Evolutionary conservation across 805 yeast genomes (phyloP), one percentile per base, ranked within the genome.

Genomic region (Kodamaea jinghongensis): DNA sequence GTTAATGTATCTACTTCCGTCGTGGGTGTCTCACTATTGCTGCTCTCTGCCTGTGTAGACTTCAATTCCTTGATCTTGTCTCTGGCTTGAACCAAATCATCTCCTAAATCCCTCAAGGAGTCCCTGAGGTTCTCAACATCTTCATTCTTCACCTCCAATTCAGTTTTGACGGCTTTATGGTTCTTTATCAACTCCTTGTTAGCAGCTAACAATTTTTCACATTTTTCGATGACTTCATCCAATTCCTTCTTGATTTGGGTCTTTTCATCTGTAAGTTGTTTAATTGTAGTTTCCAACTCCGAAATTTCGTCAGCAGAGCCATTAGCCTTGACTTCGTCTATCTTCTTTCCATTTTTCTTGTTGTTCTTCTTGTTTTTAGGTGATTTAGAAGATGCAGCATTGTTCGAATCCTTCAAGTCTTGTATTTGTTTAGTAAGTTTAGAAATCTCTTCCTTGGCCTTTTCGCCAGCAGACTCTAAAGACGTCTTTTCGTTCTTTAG

Each of bases 71-170:
- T 81, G 14, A 81, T 37, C 39, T 76, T 63, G 33, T 83, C 87
- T 47, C 75, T 78, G 0, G 88, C 78, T 4, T 76, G 73, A 1
- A 89, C 95, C 6, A 89, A 67, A 36, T 87, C 95, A 51, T 85
- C 77, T 1, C 96, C 96, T 17, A 89, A 71, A 41, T 76, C 79
- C 46, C 74, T 74, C 39, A 90, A 58, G 86, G 83, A 86, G 42
- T 88, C 96, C 51, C 81, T 76, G 37, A 85, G 68, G 38, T 70
- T 73, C 34, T 79, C 88, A 12, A 88, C 63, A 52, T 89, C 96
- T 39, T 78, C 85, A 9, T 54, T 42, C 44, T 79, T 79, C 6
- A 53, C 33, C 25, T 57, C 61, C n/a, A 78, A 41, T 6, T 61
- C 58, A 3, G 48, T 39, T 22, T 56, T 63, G 3, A 63, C 23